A percentile compares a stretch with the other conserved stretches of the same genome.
Conservation (phyloP, 176 grass and related monocot species). For the Musa schizocarpa region DNA sequence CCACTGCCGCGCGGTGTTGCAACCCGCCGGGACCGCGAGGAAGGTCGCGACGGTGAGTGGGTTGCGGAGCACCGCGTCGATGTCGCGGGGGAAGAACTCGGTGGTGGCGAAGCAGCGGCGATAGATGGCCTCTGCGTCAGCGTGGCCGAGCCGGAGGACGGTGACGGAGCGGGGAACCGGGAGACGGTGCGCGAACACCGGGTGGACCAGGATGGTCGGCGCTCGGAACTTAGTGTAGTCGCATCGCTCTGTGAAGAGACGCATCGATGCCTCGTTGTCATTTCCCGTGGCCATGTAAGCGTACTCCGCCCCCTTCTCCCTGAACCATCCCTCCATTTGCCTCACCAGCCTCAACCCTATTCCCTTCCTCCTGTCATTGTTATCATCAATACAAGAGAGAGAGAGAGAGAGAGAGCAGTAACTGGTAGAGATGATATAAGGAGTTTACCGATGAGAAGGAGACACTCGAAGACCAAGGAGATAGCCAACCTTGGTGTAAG, state of each 20-base stretch:
- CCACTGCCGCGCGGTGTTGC: background rate
- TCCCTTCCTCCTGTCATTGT: background rate
- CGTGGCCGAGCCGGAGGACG: background rate
- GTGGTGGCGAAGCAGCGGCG: background rate
- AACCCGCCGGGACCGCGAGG: background rate
- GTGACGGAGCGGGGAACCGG: background rate
- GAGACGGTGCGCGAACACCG: background rate
- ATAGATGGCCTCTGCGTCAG: background rate
- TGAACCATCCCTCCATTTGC: background rate
- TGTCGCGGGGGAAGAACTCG: constrained; percentile 6
- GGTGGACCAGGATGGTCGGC: background rate
- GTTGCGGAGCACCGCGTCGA: background rate
- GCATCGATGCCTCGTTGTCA: background rate
- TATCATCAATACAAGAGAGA: too few species aligned
- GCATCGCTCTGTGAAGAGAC: background rate
- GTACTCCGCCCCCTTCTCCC: background rate
- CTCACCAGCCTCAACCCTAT: background rate
- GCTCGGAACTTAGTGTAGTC: background rate
- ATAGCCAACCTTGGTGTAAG: background rate
- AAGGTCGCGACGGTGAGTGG: background rate
- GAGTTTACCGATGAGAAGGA: background rate
- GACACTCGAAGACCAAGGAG: constrained; percentile 1
- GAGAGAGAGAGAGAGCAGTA: too few species aligned
- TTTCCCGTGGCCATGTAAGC: constrained; percentile 5
- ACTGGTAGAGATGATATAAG: too few species aligned